Evolutionary conservation across 2,329 filamentous ascomycete genomes (phyloP).

Genomic region (Penicillium sp.): DNA sequence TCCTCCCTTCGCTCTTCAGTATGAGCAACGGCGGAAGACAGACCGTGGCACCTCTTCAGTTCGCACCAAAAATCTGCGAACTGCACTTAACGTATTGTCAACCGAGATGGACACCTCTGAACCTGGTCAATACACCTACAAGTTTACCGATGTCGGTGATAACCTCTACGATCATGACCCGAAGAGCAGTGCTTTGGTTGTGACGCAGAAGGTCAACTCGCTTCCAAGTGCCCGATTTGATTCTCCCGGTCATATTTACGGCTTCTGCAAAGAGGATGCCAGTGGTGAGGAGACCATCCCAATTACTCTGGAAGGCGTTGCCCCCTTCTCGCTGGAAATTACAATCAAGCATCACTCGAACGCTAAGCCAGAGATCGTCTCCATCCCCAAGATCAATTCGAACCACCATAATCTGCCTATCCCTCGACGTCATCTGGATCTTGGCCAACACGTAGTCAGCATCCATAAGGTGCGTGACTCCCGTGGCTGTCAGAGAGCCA

Average conservation of each 20-base stretch:
- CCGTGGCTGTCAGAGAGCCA: slow-evolving; percentile 79
- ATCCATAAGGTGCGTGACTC: slow-evolving; percentile 89
- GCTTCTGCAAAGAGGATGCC: slow-evolving; percentile 86
- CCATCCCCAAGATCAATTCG: slow-evolving; percentile 74
- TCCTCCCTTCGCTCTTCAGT: slow-evolving; percentile 80
- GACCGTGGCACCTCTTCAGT: slow-evolving; percentile 65
- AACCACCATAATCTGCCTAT: slow-evolving; percentile 78
- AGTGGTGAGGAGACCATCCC: slow-evolving; percentile 84
- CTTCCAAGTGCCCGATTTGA: slow-evolving; percentile 80
- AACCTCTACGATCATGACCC: slow-evolving; percentile 78
- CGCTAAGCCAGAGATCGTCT: slow-evolving; percentile 75
- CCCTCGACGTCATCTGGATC: slow-evolving; percentile 77
- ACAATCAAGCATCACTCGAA: slow-evolving; percentile 90
- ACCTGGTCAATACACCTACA: slow-evolving; percentile 82
- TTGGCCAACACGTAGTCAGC: slow-evolving; percentile 85
- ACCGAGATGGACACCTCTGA: slow-evolving; percentile 84
- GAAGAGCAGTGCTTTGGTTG: slow-evolving; percentile 64
- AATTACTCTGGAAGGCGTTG: slow-evolving; percentile 75
- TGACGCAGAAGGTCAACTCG: slow-evolving; percentile 82
- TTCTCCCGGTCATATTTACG: slow-evolving; percentile 89
- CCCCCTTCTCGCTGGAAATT: slow-evolving; percentile 88
- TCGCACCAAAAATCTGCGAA: slow-evolving; percentile 72
- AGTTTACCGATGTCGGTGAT: slow-evolving; percentile 79
- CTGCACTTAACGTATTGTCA: slow-evolving; percentile 72
- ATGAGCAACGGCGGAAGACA: slow-evolving; percentile 74